These are phyloP conservation scores for Rubus idaeus DNA, from an alignment of 306 rosid species.

Conservation along the genomic window DNA sequence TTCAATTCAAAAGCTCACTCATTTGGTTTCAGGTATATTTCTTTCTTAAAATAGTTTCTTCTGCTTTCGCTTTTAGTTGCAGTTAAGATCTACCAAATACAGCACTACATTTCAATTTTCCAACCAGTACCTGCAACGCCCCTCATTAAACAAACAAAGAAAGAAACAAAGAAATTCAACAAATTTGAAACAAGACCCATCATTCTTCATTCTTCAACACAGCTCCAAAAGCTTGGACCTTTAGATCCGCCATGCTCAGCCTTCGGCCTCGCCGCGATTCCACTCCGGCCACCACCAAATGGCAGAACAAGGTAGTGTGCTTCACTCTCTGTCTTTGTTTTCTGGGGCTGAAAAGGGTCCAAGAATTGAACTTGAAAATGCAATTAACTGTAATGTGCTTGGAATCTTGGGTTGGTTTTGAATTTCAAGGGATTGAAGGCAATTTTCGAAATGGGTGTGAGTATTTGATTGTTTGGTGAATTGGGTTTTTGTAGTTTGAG, in stretches of 20 bases:
- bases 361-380: background rate
- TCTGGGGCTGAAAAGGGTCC: background rate
- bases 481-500: conserved; percentile 55
- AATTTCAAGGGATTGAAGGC: background rate
- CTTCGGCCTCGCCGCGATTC: conserved; percentile 95
- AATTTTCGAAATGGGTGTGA: background rate
- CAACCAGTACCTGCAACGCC: background rate
- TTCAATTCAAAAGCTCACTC: conserved; percentile 12
- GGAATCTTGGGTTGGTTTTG: background rate
- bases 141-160: background rate
- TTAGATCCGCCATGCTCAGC: conserved; percentile 94
- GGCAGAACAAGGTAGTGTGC: conserved; percentile 83
- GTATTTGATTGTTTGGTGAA: background rate
- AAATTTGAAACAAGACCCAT: conserved; percentile 18
- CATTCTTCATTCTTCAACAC: background rate
- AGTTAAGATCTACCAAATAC: conserved; percentile 72
- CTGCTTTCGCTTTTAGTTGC: conserved; percentile 35
- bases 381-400: background rate
- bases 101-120: conserved; percentile 21
- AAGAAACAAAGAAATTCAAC: background rate
- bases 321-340: background rate
- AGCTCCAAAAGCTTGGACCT: conserved; percentile 38
- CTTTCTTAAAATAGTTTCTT: background rate
- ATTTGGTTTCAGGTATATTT: background rate
- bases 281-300: conserved; percentile 73